Evolutionary conservation across 2,329 filamentous ascomycete species (phyloP), one percentile per base, ranked within the genome.

Genomic region (Lomentospora prolificans): DNA sequence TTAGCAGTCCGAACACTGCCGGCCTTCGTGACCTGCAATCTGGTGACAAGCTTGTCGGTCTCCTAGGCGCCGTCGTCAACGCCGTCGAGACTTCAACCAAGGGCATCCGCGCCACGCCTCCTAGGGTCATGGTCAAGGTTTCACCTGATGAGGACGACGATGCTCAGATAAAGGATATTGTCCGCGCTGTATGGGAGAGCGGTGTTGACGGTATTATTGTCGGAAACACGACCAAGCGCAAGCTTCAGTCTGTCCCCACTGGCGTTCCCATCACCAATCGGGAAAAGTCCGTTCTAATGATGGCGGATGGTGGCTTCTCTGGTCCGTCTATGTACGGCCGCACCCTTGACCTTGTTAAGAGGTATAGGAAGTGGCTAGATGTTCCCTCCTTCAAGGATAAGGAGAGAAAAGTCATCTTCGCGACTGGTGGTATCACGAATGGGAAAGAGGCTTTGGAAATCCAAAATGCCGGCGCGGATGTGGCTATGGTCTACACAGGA

Each of bases 41-140:
- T 2, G 81, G 85, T 0, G 90, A 87, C 61, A 92, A 91, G 1
- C 73, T 99, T 57, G 92, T 90, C 2, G 76, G 81, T 44, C 86
- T 99, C 50, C 74, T 99, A 41, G 81, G 78, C 8, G 88, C 89
- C 1, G 92, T 97, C 0, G 92, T 97, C 1, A 76, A 82, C 14
- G 88, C 92, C 56, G 54, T 51, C n/a, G 28, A 48, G 19, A 17
- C 10, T 6, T 90, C 90, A 1, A 75, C 80, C 61, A 75, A 76
- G 59, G 79, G 86, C 10, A 77, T 87, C 27, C 79, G 91, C 61
- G 86, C 82, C 67, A 81, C 78, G 1, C 54, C 46, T 2, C 54
- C 89, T 89, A 83, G 77, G 57, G 89, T 99, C 57, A 96, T 99
- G 89, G 94, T 99, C 64, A 99, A 99, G 75, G 92, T 99, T 19